Base-by-base conservation (phyloP, 2,329 filamentous ascomycete species). In the Arthrinium puccinioides region DNA sequence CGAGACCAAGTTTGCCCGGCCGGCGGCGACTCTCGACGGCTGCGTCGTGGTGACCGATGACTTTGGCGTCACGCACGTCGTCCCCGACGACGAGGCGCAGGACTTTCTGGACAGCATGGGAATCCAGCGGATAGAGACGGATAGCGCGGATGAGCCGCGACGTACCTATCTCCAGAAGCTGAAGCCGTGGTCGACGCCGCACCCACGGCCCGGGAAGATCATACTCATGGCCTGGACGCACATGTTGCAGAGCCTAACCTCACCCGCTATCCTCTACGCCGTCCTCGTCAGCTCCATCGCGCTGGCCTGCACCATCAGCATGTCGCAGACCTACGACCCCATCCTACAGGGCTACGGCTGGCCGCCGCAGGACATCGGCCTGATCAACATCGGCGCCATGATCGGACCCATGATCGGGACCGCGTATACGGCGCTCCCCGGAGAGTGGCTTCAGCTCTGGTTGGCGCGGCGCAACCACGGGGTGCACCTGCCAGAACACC, bases 351-450 rank as follows among this genome's bases (percentile, higher is more conserved):
- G 43, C 21, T 64, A 61, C 36, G 44, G 50, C 39, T 63, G 61
- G 59, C 27, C 49, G 43, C 43, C 37, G 27, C 41, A 46, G 27
- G 38, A 44, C 20, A 56, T 73, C 10, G 62, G 66, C 1, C 51
- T 73, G 6, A 62, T 72, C 53, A 73, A 72, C 43, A 53, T 60
- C 1, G 62, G 67, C 1, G 63, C 63, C n/a, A 68, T 72, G 15
- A 43, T 66, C 5, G 65, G 66, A 3, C 61, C 59, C 3, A 54
- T 67, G 1, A 40, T 56, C 13, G 55, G 54, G 6, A 51, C 44
- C 38, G n/a, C 54, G 21, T 38, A 46, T 29, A 49, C 37, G 13
- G 38, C 42, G n/a, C 45, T 47, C 31, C 15, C 43, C 16, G 49
- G 44, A 11, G 44, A 47, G 16, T 40, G 38, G 15, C 28, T 49